Conservation (phyloP, 2,329 filamentous ascomycete species). For the Calycina herbarum region DNA sequence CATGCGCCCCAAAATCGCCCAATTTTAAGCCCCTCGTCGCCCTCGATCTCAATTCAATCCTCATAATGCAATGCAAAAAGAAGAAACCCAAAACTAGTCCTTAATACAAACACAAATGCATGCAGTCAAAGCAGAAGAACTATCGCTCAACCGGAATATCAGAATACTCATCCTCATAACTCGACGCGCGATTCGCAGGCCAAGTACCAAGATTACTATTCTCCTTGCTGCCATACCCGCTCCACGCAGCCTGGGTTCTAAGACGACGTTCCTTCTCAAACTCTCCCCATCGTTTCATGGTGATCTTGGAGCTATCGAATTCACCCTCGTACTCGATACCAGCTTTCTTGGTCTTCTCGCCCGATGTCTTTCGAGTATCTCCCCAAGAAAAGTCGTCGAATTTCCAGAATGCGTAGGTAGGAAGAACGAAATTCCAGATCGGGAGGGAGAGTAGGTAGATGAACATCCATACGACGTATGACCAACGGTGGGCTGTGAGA, state of each 20-base stretch:
- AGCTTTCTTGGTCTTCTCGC: slow-evolving; percentile 84
- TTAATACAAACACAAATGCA: background rate
- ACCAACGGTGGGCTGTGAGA: slow-evolving; percentile 87
- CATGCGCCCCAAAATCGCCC: background rate
- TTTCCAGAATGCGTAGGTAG: slow-evolving; percentile 96
- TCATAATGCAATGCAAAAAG: background rate
- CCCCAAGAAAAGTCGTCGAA: slow-evolving; percentile 99
- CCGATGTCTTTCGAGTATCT: slow-evolving; percentile 92
- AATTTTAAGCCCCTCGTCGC: background rate
- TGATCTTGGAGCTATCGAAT: slow-evolving; percentile 98
- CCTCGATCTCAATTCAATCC: background rate
- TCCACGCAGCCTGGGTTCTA: slow-evolving; percentile 25
- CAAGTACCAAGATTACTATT: slow-evolving; percentile 19
- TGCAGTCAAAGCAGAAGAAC: background rate
- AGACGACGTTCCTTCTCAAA: slow-evolving; percentile 71
- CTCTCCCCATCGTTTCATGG: slow-evolving; percentile 98
- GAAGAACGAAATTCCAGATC: slow-evolving; percentile 96
- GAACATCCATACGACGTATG: slow-evolving; percentile 94
- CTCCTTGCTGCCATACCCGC: slow-evolving; percentile 27
- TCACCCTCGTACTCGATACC: slow-evolving; percentile 89
- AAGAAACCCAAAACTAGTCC: background rate
- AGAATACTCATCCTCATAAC: slow-evolving; percentile 32
- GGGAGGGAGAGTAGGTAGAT: slow-evolving; percentile 93
- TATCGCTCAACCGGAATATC: slow-evolving; percentile 23
- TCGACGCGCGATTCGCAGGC: slow-evolving; percentile 12